Base-by-base conservation (phyloP, 2,329 filamentous ascomycete species). In the Neocucurbitaria cava region DNA sequence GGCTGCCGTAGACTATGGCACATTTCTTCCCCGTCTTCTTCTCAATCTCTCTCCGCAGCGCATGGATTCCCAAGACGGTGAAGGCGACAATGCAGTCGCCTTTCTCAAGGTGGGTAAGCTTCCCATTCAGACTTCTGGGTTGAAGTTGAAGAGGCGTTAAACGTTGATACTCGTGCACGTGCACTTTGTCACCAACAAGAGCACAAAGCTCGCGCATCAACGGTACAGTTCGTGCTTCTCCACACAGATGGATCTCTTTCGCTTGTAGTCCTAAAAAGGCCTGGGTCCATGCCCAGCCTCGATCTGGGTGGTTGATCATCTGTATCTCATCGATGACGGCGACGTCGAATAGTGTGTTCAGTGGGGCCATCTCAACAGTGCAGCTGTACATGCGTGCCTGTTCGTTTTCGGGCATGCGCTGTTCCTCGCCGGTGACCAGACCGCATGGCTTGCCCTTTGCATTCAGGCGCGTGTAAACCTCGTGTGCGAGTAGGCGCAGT, bases 271-370 rank as follows among this genome's bases (percentile, higher is more conserved):
- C 95, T 5, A 99, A 81, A 13, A 98, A 81, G 1, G 95, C 95
- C 66, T 92, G 87, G 1, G 93, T 96, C 95, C 95, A 99, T 2
- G 92, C 93, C 88, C 90, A 96, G 1, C 96, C 95, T 64, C 95
- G 88, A 0, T 91, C 86, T 0, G 74, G 58, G 67, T 92, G 88
- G 15, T 86, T 88, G 63, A 99, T 91, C 95, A 99, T 98, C 76
- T 99, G 95, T 52, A 99, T 98, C 78, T 99, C 95, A 71, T 99
- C 95, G 59, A 99, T 94, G 62, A 99, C 94, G 1, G 92, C 94
- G 31, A 99, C 93, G 38, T 98, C 94, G 26, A 91, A 64, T 78
- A 83, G n/a, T 82, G 70, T 76, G 44, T 82, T 81, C 18, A 87
- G 63, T 6, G 84, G 84, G 21, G 88, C 83, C 89, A 99, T 99